These are phyloP conservation scores for Zygosaccharomyces lentus DNA, from an alignment of 805 yeast genomes.

Conservation along the genomic window DNA sequence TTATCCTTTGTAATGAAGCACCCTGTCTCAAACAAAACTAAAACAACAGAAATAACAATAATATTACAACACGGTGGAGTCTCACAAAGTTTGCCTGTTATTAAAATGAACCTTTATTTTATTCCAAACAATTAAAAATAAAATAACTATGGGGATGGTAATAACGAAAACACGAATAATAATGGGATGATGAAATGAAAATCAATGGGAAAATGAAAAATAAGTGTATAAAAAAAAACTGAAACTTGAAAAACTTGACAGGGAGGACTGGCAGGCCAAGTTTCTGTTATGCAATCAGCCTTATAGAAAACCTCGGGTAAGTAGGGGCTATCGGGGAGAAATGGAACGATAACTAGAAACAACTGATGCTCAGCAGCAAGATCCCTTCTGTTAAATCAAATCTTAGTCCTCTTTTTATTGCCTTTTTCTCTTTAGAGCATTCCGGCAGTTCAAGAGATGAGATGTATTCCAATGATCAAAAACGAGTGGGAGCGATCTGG, in stretches of 20 bases:
- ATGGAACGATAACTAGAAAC: not conserved
- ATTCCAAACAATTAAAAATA: not conserved
- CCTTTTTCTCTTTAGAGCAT: not conserved
- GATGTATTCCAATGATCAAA: conserved; percentile 2
- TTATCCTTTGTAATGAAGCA: not conserved
- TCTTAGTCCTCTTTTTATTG: not conserved
- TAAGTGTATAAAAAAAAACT: not conserved
- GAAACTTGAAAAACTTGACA: not conserved
- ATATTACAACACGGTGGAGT: not conserved
- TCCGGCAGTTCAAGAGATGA: conserved; percentile 4
- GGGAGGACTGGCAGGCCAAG: not conserved
- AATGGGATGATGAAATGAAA: not conserved
- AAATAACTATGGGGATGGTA: not conserved
- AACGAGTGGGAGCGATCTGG: not conserved
- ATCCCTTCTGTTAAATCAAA: not conserved
- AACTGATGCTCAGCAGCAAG: not conserved
- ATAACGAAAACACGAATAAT: not conserved
- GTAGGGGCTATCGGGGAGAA: not conserved
- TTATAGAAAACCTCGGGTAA: not conserved
- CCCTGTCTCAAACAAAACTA: not conserved
- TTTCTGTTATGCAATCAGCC: not conserved
- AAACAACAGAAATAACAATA: not conserved
- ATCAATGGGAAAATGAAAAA: not conserved
- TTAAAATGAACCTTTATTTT: not conserved
- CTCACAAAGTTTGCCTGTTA: not conserved